Percentiles rank a stretch among this genome's conserved stretches.
Evolutionary conservation across 2,329 filamentous ascomycete genomes (phyloP).

Genomic region (Scopulariopsis brevicaulis): DNA sequence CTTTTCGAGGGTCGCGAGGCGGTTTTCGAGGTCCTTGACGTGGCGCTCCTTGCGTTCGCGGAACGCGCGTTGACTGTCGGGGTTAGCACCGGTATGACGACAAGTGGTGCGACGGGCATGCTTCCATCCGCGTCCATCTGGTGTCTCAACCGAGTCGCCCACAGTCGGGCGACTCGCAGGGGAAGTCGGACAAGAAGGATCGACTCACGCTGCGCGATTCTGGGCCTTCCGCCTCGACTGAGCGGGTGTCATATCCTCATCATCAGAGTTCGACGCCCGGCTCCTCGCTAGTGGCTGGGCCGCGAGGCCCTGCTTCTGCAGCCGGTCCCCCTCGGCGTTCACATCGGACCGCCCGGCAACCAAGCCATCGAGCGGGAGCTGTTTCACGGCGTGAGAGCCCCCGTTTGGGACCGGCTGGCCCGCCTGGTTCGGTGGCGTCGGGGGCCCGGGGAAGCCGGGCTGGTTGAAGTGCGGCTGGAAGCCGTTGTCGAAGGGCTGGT

Average conservation of each 20-base stretch:
- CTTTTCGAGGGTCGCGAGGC: constrained; percentile 67
- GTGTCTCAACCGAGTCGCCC: background rate
- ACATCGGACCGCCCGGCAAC: constrained; percentile 23
- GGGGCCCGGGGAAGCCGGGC: constrained; percentile 30
- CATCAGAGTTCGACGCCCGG: constrained; percentile 35
- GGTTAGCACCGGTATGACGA: background rate
- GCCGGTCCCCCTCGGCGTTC: constrained; percentile 18
- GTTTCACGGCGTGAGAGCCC: constrained; percentile 12
- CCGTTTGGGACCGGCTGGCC: constrained; percentile 9
- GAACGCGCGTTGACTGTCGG: constrained; percentile 76
- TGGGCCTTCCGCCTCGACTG: constrained; percentile 49
- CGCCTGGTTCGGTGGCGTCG: constrained; percentile 36
- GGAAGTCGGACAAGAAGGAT: background rate
- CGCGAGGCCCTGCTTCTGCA: constrained; percentile 9
- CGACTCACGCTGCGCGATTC: constrained; percentile 48
- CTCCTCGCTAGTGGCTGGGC: constrained; percentile 4
- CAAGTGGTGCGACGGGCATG: background rate
- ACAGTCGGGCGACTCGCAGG: background rate
- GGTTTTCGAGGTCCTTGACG: constrained; percentile 79
- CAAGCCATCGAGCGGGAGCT: constrained; percentile 9
- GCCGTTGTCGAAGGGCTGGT: constrained; percentile 31
- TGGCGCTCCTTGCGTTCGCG: constrained; percentile 92
- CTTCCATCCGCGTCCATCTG: background rate
- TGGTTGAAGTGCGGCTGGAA: constrained; percentile 10
- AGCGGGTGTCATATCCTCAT: constrained; percentile 42